Evolutionary conservation across 2,329 filamentous ascomycete species (phyloP).

Genomic region (Decorospora gaudefroyi): DNA sequence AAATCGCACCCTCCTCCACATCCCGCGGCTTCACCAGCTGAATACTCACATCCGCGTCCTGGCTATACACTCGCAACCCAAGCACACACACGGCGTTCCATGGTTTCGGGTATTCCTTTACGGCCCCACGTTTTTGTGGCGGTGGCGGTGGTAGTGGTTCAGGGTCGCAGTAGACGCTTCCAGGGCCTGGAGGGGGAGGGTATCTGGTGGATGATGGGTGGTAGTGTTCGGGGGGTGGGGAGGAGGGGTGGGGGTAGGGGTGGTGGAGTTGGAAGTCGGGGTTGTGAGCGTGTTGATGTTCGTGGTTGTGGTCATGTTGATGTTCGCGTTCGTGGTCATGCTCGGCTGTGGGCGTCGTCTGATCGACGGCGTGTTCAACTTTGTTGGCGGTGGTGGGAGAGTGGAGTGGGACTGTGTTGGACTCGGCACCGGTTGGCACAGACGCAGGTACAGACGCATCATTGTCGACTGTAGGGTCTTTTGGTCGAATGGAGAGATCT

Average conservation of each 20-base stretch:
- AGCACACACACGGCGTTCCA: conserved; percentile 67
- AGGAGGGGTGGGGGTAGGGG: neutral
- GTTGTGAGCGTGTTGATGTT: neutral
- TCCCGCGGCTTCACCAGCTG: conserved; percentile 38
- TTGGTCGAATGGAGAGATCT: neutral
- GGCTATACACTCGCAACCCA: conserved; percentile 58
- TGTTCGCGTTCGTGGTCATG: conserved; percentile 5
- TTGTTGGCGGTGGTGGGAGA: neutral
- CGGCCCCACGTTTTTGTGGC: neutral
- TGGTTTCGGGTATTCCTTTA: conserved; percentile 41
- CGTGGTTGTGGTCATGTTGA: neutral
- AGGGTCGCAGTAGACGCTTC: conserved; percentile 10
- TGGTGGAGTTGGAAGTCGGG: neutral
- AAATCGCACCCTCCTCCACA: conserved; percentile 36
- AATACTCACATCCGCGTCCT: conserved; percentile 40
- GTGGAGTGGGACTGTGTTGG: too few relatives aligned
- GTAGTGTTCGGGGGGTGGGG: neutral
- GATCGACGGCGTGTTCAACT: neutral
- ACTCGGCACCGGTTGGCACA: neutral
- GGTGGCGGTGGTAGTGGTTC: conserved; percentile 2
- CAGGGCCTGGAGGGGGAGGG: neutral
- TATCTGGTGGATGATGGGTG: neutral
- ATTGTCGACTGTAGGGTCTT: conserved; percentile 1
- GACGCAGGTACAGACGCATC: neutral
- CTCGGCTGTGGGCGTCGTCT: conserved; percentile 1